These are phyloP conservation scores for Neonothopanus nambi DNA, from an alignment of 1,284 basidiomycete species.

Conservation along the genomic window DNA sequence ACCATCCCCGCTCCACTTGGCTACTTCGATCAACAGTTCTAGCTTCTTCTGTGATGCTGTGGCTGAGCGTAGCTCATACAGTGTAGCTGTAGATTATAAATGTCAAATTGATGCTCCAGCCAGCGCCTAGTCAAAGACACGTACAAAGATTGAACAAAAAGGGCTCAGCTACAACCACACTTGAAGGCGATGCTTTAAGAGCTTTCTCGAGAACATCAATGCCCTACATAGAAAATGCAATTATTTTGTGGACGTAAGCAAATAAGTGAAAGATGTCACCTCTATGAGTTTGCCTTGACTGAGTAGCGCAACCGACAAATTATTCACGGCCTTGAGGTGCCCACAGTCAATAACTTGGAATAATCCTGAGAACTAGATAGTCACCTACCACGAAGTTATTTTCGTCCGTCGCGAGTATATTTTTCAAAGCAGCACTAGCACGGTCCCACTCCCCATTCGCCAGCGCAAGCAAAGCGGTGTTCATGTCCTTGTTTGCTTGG, in stretches of 20 bases:
- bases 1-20: slow-evolving; percentile 82
- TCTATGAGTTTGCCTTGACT: slow-evolving; percentile 71
- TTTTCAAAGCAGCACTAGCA: slow-evolving; percentile 46
- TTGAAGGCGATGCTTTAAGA: slow-evolving; percentile 61
- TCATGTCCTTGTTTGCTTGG: slow-evolving; percentile 52
- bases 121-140: slow-evolving; percentile 25
- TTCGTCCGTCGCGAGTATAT: slow-evolving; percentile 48
- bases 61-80: slow-evolving; percentile 76
- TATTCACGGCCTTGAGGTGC: slow-evolving; percentile 65
- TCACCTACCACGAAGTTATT: slow-evolving; percentile 61
- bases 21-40: slow-evolving; percentile 68
- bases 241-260: too few relatives aligned
- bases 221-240: slow-evolving; percentile 42
- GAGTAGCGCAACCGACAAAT: slow-evolving; percentile 70
- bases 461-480: slow-evolving; percentile 59
- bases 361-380: too few relatives aligned
- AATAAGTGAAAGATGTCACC: slow-evolving; percentile 33
- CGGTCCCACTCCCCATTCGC: slow-evolving; percentile 69
- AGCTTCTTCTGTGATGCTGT: slow-evolving; percentile 73
- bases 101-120: not conserved
- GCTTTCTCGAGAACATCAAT: slow-evolving; percentile 67
- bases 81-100: slow-evolving; percentile 51
- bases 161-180: slow-evolving; percentile 72
- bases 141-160: slow-evolving; percentile 80
- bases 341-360: too few relatives aligned